Base-by-base conservation (phyloP, 495 filamentous ascomycete species). In the Penicillium fimorum region DNA sequence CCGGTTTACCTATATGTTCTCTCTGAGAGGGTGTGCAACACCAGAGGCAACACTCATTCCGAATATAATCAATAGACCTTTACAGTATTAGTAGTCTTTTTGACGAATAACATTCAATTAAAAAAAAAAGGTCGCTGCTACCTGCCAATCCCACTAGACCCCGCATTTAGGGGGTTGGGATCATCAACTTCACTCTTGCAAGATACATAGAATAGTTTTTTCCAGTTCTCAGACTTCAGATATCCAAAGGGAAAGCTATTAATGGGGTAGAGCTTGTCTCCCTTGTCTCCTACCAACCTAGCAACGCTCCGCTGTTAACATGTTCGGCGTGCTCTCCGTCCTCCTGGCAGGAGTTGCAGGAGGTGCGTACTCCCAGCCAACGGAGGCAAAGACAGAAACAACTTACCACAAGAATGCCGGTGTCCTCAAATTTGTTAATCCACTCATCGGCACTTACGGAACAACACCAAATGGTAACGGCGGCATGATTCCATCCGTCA, bases 401-500 rank as follows among this genome's bases (percentile, higher is more conserved):
- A 30, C 49, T 7, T 67, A 64, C 13, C 58, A 67, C 37, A 32
- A 45, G 0, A 42, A 61, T 41, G 46, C 47, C 1, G 64, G 61
- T 1, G 61, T 67, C 2, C 61, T 67, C 9, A 9, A 64, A 11
- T 50, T 58, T 18, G 66, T 66, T 47, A 62, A 68, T 20, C 66
- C 63, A 10, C 42, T 57, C 11, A 68, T 68, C n/a, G 66, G 66
- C 10, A 68, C 63, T 0, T 62, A 64, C 25, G 66, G 66, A 1
- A 45, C 52, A 0, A 54, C 60, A 0, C 63, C 63, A 6, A 62
- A 68, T 37, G 54, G 44, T 20, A 68, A 68, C 27, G 66, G 66
- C 4, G 66, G 66, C 7, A 68, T 68, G 66, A 66, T 66, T 17
- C 66, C 66, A 1, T 68, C 66, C 13, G 60, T 68, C 20, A 50